These are phyloP conservation scores for Mercurialis annua DNA, from an alignment of 345 rosid genomes.

Conservation along the genomic window DNA sequence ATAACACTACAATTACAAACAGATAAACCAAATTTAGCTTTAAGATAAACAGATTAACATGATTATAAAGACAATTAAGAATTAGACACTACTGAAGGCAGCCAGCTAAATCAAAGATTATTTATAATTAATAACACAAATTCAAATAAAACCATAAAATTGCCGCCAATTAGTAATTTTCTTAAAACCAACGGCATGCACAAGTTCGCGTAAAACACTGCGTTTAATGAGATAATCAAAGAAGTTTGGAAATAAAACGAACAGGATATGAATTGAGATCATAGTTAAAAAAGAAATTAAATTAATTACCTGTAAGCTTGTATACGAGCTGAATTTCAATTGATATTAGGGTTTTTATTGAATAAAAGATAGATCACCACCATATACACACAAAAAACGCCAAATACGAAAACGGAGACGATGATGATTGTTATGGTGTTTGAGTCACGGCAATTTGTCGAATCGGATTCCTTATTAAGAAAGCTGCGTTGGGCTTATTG, in stretches of 20 bases:
- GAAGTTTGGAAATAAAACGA: background rate
- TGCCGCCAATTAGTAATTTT: background rate
- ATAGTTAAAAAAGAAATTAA: background rate
- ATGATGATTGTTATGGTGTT: too few species aligned
- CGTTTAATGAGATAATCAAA: background rate
- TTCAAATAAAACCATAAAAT: background rate
- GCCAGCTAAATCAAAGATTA: too few species aligned
- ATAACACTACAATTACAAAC: background rate
- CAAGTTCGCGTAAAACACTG: too few species aligned
- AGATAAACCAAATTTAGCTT: background rate
- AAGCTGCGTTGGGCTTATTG: too few species aligned
- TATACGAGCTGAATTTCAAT: too few species aligned
- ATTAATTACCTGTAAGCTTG: background rate
- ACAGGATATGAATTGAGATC: background rate
- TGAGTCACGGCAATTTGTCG: too few species aligned
- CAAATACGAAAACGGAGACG: background rate
- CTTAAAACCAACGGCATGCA: too few species aligned
- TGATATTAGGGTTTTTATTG: background rate
- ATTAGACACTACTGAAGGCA: too few species aligned
- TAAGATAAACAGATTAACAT: background rate
- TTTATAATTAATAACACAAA: too few species aligned
- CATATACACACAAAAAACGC: background rate
- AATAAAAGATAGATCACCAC: background rate
- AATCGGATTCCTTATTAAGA: too few species aligned
- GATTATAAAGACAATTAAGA: background rate